Conservation (phyloP, 2,329 filamentous ascomycete genomes). For the Verticillium longisporum region DNA sequence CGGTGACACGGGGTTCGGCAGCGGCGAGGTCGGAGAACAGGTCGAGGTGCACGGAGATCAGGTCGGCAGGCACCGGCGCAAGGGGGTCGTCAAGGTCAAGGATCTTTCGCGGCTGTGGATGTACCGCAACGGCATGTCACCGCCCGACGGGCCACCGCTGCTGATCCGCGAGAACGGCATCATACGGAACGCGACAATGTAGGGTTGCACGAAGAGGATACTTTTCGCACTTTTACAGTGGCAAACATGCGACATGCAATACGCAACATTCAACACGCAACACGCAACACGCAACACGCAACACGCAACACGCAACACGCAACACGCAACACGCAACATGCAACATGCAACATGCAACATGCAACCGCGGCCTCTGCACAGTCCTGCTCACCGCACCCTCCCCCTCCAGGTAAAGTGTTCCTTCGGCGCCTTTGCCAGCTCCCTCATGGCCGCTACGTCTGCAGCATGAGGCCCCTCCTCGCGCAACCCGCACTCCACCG, state of each 20-base stretch:
- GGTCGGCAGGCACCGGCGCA: constrained; percentile 14
- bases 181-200: constrained; percentile 22
- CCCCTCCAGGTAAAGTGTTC: constrained; percentile 11
- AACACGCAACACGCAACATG: too few species aligned
- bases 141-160: constrained; percentile 32
- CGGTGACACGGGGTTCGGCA: constrained; percentile 29
- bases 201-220: too few species aligned
- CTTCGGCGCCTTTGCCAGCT: constrained; percentile 8
- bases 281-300: too few species aligned
- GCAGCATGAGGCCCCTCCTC: constrained; percentile 7
- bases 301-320: too few species aligned
- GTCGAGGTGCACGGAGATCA: constrained; percentile 30
- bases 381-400: constrained; percentile 1
- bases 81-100: constrained; percentile 42
- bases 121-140: constrained; percentile 53
- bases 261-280: too few species aligned
- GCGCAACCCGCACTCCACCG: constrained; percentile 26
- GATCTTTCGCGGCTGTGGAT: constrained; percentile 56
- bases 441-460: constrained; percentile 9
- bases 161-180: constrained; percentile 27
- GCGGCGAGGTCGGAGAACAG: constrained; percentile 22
- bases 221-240: too few species aligned
- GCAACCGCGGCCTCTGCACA: too few species aligned
- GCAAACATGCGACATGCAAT: too few species aligned
- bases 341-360: too few species aligned